Evolutionary conservation across 2,329 filamentous ascomycete genomes (phyloP), one percentile per base, ranked within the genome.

Genomic region (Exophiala aquamarina): DNA sequence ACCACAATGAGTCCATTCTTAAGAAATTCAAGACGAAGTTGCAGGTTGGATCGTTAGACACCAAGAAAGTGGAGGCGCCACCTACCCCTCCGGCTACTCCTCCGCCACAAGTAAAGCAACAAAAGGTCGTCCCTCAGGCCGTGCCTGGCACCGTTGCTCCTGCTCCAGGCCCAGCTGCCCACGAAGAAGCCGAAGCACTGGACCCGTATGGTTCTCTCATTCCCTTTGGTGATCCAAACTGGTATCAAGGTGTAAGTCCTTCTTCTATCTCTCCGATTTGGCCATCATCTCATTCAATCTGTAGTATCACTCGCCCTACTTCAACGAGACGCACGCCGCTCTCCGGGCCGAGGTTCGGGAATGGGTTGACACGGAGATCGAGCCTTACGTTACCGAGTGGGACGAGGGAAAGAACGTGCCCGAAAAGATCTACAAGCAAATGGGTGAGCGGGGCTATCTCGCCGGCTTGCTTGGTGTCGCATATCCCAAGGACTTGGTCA

Each of bases 291-390:
- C 23, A 46, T 14, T 23, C 10, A 9, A 7, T 10, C 10, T 14
- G 29, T 56, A 94, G 87, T 95, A 95, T 71, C 88, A 95, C 74
- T 95, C 92, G 2, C 89, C 92, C 20, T 97, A 96, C 79, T 95
- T 86, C 79, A 96, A 96, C 72, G 86, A 95, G 70, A 84, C 89
- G 4, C 93, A 98, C 70, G 91, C 83, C 47, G 90, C 89, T 41
- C 85, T 98, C 40, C 89, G 93, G 51, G 85, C 83, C 56, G 93
- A 98, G 75, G 78, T 96, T 51, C 87, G 93, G 63, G 80, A 90
- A 74, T 98, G 91, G 91, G 82, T 98, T 46, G 88, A 95, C 52
- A 80, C 77, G 47, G 88, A 89, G 61, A 85, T 97, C 66, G 90
- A 95, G 75, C 92, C 93, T 17, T 79, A 92, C 61, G 89, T 97